Evolutionary conservation across 257 asterid species (phyloP), one percentile per base, ranked within the genome.

Genomic region (Nicotiana noctiflora): DNA sequence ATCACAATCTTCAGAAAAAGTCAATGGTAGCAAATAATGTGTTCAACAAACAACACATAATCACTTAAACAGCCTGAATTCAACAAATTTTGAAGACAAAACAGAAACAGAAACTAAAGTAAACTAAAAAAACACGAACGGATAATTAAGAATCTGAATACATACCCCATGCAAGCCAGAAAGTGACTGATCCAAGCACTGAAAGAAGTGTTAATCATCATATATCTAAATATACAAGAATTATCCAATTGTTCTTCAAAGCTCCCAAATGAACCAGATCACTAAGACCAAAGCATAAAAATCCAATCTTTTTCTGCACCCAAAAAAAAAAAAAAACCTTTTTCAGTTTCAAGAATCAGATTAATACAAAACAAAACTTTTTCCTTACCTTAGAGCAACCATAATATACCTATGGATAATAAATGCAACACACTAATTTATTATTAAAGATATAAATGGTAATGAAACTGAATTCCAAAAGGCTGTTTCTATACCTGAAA

Each of bases 81-180:
- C n/a, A n/a, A 70, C 23, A 60, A 72, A 72, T 46, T 32, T 3
- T 44, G 3, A 6, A 44, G 23, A 21, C 34, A 70, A 70, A 13
- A 70, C 37, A 44, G 6, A 7, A 78, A 14, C 25, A 44, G 12
- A 66, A 81, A 52, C 56, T 9, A 3, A 29, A 29, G 32, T 2
- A 29, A 15, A 6, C 1, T 7, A 79, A n/a, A n/a, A 40, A 51
- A 51, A 52, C 3, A 70, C 25, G 12, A 62, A 29, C 4, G 81
- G 64, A 31, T 15, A 64, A 60, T 8, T 10, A 46, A 74, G 79
- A 90, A 87, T 81, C 85, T 84, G 90, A 86, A 66, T 51, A 88
- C 92, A 77, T 91, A 93, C 97, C 97, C 96, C 91, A 93, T 88
- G 84, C 90, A 91, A 86, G 92, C 90, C 63, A 91, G 90, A 87